These are phyloP conservation scores for Tuber calosporum DNA, from an alignment of 495 filamentous ascomycete species.

Conservation along the genomic window DNA sequence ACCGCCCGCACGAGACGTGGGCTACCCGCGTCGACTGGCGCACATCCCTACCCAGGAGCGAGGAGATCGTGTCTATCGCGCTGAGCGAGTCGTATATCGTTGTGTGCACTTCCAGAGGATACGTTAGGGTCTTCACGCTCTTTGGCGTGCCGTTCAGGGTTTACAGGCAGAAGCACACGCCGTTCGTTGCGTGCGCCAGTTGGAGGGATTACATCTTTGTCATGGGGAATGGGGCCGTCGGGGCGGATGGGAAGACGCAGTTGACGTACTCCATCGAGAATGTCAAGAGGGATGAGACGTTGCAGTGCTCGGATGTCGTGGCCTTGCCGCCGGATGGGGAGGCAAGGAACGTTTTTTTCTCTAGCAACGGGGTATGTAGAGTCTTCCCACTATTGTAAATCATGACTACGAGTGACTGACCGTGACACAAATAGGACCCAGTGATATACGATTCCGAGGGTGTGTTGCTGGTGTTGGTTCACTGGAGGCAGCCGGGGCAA, in stretches of 20 bases:
- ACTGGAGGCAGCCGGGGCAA: slow-evolving; percentile 79
- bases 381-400: slow-evolving; percentile 45
- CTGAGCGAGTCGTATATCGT: slow-evolving; percentile 85
- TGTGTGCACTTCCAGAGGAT: slow-evolving; percentile 72
- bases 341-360: slow-evolving; percentile 81
- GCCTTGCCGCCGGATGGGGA: slow-evolving; percentile 65
- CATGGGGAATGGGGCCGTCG: slow-evolving; percentile 82
- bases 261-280: slow-evolving; percentile 87
- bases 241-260: slow-evolving; percentile 63
- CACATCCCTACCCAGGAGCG: slow-evolving; percentile 70
- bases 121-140: slow-evolving; percentile 85
- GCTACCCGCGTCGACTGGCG: slow-evolving; percentile 85
- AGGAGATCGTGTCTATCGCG: slow-evolving; percentile 78
- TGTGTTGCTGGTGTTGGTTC: slow-evolving; percentile 73
- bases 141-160: slow-evolving; percentile 84
- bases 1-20: slow-evolving; percentile 95
- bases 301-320: slow-evolving; percentile 84
- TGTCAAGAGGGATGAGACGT: slow-evolving; percentile 83
- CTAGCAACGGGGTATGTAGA: slow-evolving; percentile 55
- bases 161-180: slow-evolving; percentile 80
- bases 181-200: slow-evolving; percentile 82
- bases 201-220: slow-evolving; percentile 93
- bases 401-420: slow-evolving; percentile 14
- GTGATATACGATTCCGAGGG: slow-evolving; percentile 90
- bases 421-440: slow-evolving; percentile 57